Percentiles rank a stretch among this genome's conserved stretches.
These are phyloP conservation scores for Orbilia quercus DNA, from an alignment of 2,329 filamentous ascomycete genomes.

Conservation along the genomic window DNA sequence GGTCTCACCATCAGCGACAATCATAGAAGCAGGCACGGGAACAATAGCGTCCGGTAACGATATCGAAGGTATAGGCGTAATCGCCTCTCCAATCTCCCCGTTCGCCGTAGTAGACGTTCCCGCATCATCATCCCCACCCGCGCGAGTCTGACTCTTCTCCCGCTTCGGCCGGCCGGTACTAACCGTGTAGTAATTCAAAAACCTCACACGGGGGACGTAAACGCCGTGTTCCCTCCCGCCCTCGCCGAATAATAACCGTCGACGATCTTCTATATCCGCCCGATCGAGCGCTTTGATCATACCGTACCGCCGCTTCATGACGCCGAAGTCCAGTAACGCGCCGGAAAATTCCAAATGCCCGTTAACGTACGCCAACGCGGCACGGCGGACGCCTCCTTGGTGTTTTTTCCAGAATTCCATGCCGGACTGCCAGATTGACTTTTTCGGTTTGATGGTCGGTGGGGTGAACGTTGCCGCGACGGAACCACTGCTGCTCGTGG, in stretches of 20 bases:
- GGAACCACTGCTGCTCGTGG: background rate
- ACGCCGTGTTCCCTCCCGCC: conserved; percentile 10
- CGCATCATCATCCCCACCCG: conserved; percentile 27
- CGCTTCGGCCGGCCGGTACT: conserved; percentile 77
- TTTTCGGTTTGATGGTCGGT: conserved; percentile 42
- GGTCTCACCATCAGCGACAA: background rate
- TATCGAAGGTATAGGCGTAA: conserved; percentile 45
- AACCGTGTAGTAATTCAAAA: conserved; percentile 91
- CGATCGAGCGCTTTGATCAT: conserved; percentile 75
- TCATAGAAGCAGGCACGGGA: conserved; percentile 1
- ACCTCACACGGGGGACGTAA: conserved; percentile 71
- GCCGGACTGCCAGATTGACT: conserved; percentile 62
- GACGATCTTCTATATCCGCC: conserved; percentile 38
- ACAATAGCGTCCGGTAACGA: conserved; percentile 27
- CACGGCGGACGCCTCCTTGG: conserved; percentile 75
- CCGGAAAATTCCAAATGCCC: conserved; percentile 86
- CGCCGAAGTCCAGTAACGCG: conserved; percentile 79
- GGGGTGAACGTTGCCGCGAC: conserved; percentile 21
- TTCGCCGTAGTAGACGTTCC: conserved; percentile 33
- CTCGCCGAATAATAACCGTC: conserved; percentile 55
- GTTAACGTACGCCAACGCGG: conserved; percentile 77
- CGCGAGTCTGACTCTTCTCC: conserved; percentile 23
- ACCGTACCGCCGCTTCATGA: conserved; percentile 76
- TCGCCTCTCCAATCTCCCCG: conserved; percentile 39
- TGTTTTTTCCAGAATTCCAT: conserved; percentile 86